Base-by-base conservation (phyloP, 441 rosid species). In the Metrosideros polymorpha region DNA sequence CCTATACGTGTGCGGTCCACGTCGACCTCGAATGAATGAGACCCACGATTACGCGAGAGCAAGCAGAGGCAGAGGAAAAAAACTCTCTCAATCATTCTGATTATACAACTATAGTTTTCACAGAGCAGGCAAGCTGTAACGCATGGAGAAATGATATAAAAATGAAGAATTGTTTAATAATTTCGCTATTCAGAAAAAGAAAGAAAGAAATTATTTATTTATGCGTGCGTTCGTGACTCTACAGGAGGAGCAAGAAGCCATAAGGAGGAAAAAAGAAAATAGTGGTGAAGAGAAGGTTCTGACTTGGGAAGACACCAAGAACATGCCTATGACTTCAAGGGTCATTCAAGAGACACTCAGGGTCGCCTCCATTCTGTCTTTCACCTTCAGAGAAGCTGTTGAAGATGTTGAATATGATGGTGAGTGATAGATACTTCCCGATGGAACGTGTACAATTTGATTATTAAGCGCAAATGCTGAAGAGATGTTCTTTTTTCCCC, bases 391-490 rank as follows among this genome's bases (percentile, higher is more conserved):
- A 87, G 99, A 97, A 91, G 99, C 99, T 82, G 99, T 96, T 0
- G 97, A 92, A 89, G 99, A 97, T 92, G 98, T 97, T 71, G 98
- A 97, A 84, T 97, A 95, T 86, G 93, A 95, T 92, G 99, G 99
- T 92, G 29, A 55, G 92, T 77, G 27, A 85, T 52, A 85, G 27
- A 85, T 51, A 22, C 59, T 71, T 47, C 54, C n/a, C 57, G 56
- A 9, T 22, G 17, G 30, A 56, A 17, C 84, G n/a, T 15, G 53
- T 42, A 82, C 39, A 24, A 7, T 19, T 0, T 3, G 45, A 51
- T 51, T 30, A 6, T 51, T 22, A 13, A 32, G 22, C 24, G 57
- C 84, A 30, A 43, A 83, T 39, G 55, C 59, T 83, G 4, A 30
- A 19, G 14, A 52, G 32, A 25, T 32, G 45, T 18, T 8, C 39